A percentile compares a stretch with the other conserved stretches of the same genome.
Conservation (phyloP, 257 asterid genomes). For the Solanum chaucha region DNA sequence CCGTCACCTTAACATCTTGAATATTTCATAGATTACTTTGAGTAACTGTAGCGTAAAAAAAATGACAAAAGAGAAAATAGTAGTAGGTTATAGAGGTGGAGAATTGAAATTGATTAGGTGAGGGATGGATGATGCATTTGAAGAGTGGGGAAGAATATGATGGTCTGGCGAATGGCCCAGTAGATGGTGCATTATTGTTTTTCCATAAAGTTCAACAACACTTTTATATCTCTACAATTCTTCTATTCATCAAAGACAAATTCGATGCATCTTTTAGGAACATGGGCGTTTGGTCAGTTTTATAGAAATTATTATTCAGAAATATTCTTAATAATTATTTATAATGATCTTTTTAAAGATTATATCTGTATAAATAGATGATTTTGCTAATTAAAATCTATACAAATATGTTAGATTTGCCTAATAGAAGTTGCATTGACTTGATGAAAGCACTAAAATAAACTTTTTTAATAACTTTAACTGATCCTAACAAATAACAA, state of each 20-base stretch:
- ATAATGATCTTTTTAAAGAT: not conserved
- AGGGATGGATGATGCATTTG: not conserved
- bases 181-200: conserved; percentile 1
- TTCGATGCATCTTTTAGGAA: not conserved
- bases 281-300: not conserved
- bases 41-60: fast-evolving
- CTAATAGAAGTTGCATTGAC: not conserved
- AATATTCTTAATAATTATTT: not conserved
- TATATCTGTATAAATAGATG: not conserved
- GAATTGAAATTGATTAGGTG: not conserved
- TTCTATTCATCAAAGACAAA: not conserved
- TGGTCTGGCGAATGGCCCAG: not conserved
- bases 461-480: not conserved
- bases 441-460: not conserved
- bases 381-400: not conserved
- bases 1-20: too few relatives aligned
- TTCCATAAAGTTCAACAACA: not conserved
- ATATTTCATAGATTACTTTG: not conserved
- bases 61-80: too few relatives aligned
- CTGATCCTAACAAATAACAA: not conserved
- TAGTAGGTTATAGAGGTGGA: too few relatives aligned
- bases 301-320: not conserved
- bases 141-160: not conserved
- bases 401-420: not conserved
- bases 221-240: not conserved